Conservation (phyloP, 1,139 yeast genomes). For the Lodderomyces oxycetoniae region DNA sequence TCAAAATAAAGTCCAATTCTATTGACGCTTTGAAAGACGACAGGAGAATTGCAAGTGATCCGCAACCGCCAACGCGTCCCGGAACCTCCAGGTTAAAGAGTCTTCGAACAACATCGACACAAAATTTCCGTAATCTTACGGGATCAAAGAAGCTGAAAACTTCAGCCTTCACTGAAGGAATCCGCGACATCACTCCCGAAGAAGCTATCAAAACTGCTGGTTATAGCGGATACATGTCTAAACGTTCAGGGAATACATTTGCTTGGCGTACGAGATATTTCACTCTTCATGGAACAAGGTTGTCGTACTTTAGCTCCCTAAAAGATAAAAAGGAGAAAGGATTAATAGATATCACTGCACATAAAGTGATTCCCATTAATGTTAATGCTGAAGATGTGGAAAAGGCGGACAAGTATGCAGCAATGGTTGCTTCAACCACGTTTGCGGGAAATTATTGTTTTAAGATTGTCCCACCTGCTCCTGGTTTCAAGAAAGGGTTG, state of each 20-base stretch:
- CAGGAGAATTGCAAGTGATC: conserved; percentile 33
- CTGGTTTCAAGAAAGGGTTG: conserved; percentile 91
- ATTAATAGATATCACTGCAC: conserved; percentile 90
- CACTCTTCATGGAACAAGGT: conserved; percentile 85
- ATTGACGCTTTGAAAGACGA: conserved; percentile 20
- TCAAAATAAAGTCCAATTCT: conserved; percentile 15
- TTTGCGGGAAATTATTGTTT: conserved; percentile 92
- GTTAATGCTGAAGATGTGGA: conserved; percentile 56
- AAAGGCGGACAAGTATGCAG: conserved; percentile 69
- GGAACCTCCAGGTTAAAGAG: conserved; percentile 33
- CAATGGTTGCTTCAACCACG: conserved; percentile 86
- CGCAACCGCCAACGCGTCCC: conserved; percentile 7
- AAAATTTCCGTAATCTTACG: conserved; percentile 40
- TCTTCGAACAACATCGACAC: conserved; percentile 42
- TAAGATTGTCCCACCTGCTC: conserved; percentile 94
- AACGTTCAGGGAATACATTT: conserved; percentile 75
- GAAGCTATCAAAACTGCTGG: conserved; percentile 75
- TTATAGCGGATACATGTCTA: conserved; percentile 93
- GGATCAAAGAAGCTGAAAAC: conserved; percentile 60
- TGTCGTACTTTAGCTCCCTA: conserved; percentile 80
- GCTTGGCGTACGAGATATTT: conserved; percentile 91
- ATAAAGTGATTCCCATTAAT: conserved; percentile 66
- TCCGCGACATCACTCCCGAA: conserved; percentile 67
- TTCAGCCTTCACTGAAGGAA: conserved; percentile 92
- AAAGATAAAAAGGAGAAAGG: conserved; percentile 86